Evolutionary conservation across 768 basidiomycete species (phyloP).

Genomic region (Rhodotorula kratochvilovae): DNA sequence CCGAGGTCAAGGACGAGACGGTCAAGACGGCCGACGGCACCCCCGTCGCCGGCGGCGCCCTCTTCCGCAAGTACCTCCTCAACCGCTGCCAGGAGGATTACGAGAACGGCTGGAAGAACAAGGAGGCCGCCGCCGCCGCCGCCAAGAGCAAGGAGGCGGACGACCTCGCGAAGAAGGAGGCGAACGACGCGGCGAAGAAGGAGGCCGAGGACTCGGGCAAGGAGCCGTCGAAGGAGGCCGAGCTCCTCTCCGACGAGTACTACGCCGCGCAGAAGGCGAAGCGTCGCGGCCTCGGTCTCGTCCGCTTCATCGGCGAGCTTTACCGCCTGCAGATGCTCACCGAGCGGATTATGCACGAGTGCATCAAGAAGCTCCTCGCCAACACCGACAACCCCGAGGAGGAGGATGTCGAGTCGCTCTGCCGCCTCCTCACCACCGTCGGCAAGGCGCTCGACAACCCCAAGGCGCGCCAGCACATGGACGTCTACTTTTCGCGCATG

Average conservation of each 20-base stretch:
- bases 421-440: constrained; percentile 85
- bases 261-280: constrained; percentile 95
- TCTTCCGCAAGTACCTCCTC: constrained; percentile 94
- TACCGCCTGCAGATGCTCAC: constrained; percentile 99
- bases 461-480: constrained; percentile 65
- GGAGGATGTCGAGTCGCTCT: constrained; percentile 93
- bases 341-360: constrained; percentile 97
- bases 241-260: constrained; percentile 88
- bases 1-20: constrained; percentile 80
- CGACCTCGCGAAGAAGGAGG: constrained; percentile 71
- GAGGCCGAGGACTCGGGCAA: constrained; percentile 51
- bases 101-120: constrained; percentile 87
- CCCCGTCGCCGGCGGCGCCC: constrained; percentile 83
- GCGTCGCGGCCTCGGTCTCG: constrained; percentile 90
- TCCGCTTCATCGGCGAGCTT: constrained; percentile 95
- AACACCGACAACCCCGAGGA: constrained; percentile 95
- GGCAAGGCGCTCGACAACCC: constrained; percentile 73
- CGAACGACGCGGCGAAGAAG: constrained; percentile 44
- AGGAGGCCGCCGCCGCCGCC: constrained; percentile 79
- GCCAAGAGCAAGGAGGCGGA: constrained; percentile 79
- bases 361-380: constrained; percentile 87
- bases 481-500: constrained; percentile 89
- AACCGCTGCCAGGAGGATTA: constrained; percentile 98
- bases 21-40: constrained; percentile 76
- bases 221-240: constrained; percentile 57